Conservation (phyloP, 1,284 basidiomycete species). For the Stygiomarasmius scandens region DNA sequence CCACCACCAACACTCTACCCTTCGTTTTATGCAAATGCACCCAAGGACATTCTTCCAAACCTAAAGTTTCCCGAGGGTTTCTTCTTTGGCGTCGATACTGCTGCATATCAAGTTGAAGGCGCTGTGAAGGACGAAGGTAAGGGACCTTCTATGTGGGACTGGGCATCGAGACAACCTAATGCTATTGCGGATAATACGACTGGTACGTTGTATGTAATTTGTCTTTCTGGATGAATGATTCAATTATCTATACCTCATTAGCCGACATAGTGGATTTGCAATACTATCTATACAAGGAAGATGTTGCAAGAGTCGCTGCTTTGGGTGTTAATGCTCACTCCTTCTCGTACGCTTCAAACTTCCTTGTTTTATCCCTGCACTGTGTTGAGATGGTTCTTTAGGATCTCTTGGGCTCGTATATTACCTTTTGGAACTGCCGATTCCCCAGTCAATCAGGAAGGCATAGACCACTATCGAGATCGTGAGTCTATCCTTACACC, state of each 20-base stretch:
- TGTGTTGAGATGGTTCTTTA: conserved; percentile 20
- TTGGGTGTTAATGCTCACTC: conserved; percentile 52
- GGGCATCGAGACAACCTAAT: conserved; percentile 45
- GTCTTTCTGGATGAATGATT: neutral
- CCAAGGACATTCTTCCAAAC: conserved; percentile 41
- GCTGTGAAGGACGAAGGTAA: conserved; percentile 51
- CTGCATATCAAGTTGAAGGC: conserved; percentile 53
- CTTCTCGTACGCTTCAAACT: conserved; percentile 41
- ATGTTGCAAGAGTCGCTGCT: conserved; percentile 46
- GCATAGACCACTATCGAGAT: conserved; percentile 49
- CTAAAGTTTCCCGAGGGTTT: conserved; percentile 45
- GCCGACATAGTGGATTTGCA: conserved; percentile 49
- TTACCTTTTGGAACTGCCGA: conserved; percentile 49
- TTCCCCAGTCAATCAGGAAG: conserved; percentile 48
- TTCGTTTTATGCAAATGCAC: conserved; percentile 44
- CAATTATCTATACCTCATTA: conserved; percentile 17
- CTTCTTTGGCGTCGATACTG: conserved; percentile 50
- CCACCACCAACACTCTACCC: conserved; percentile 49
- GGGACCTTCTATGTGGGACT: conserved; percentile 44
- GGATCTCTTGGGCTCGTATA: conserved; percentile 52
- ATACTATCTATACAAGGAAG: conserved; percentile 52
- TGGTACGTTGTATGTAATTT: conserved; percentile 26
- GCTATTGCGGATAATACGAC: conserved; percentile 43
- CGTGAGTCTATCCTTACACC: conserved; percentile 27
- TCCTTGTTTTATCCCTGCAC: neutral